Evolutionary conservation across 768 basidiomycete species (phyloP), one percentile per base, ranked within the genome.

Genomic region (Lactifluus rugatus): DNA sequence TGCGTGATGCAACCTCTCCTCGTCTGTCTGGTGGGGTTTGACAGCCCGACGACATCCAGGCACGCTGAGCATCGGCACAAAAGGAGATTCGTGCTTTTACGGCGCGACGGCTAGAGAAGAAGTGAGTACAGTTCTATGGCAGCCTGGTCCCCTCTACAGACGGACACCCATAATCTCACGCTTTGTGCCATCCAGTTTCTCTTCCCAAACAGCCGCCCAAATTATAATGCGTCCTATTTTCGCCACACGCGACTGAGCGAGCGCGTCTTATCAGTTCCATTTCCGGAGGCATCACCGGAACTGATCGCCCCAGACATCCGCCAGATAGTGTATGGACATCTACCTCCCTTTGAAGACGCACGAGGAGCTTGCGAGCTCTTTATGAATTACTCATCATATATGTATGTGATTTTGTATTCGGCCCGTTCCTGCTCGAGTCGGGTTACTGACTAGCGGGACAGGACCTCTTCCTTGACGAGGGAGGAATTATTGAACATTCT

Each of bases 51-150:
- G 57, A 23, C 51, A 50, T 52, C 48, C 51, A 82, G 82, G 82
- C 17, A 84, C 83, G 9, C 70, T 86, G 51, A 77, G 76, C 2
- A 73, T 85, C 25, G 80, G 77, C n/a, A 67, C 75, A 23, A 68
- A 77, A 48, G 82, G 81, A 0, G 80, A 80, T 61, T 74, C 78
- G 0, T 75, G 70, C 36, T 85, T 82, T 66, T 73, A 83, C 57
- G 84, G 87, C 17, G 75, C 77, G 57, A 87, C 84, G 0, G 82
- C 87, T 6, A 79, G 84, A 37, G 75, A 83, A 23, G 85, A 88
- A 76, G 85, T 85, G 62, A 51, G 78, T 64, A 36, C 16, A 31
- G 32, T 21, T 32, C 41, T 21, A 16, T n/a, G 81, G n/a, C 76
- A 76, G 60, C 1, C n/a, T 17, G 58, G 3, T 37, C 21, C 34